Conservation (phyloP, 139 green algal genomes). For the Coccomyxa sp. region DNA sequence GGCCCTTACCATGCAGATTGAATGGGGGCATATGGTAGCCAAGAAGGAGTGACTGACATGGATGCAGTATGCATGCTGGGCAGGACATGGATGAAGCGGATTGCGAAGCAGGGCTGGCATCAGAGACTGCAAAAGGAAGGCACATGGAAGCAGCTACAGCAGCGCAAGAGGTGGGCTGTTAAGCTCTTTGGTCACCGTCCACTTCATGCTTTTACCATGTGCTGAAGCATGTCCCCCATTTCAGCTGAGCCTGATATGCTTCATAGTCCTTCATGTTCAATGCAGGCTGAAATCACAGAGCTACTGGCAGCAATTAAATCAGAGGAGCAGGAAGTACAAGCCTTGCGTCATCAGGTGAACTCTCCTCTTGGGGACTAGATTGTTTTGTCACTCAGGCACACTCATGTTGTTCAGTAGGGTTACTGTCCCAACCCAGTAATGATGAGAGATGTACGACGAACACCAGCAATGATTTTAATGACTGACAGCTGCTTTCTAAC, state of each 20-base stretch:
- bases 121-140: constrained; percentile 5
- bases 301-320: constrained; percentile 18
- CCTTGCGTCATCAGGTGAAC: constrained; percentile 9
- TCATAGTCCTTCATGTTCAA: neutral
- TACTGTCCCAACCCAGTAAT: neutral
- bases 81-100: neutral
- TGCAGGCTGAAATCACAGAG: constrained; percentile 9
- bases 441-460: neutral
- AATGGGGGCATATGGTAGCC: too few species aligned
- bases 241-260: neutral
- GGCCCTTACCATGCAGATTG: too few species aligned
- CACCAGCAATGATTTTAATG: neutral
- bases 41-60: too few species aligned
- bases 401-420: neutral
- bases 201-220: neutral
- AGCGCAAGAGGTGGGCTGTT: neutral
- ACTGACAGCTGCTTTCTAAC: neutral
- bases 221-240: neutral
- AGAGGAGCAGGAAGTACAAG: constrained; percentile 20
- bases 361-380: neutral
- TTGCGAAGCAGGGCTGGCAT: constrained; percentile 9
- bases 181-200: neutral
- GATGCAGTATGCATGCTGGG: too few species aligned
- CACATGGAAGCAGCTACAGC: constrained; percentile 20
- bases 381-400: constrained; percentile 5